phyloP scores from a whole-genome alignment of 208 protist genomes.

The Trichomonas tenax region DNA sequence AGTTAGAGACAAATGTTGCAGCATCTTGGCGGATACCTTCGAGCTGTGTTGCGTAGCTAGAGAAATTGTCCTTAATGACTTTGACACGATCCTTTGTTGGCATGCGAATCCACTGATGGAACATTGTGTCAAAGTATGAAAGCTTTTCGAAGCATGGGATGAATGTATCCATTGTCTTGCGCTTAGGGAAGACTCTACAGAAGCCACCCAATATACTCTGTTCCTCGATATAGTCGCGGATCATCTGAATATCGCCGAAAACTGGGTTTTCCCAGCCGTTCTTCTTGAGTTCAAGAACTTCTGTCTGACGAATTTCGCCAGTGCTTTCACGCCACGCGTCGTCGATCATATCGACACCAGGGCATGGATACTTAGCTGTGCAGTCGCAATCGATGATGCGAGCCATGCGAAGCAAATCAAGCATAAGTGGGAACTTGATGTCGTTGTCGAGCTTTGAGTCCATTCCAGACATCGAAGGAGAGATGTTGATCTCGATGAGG shows the following conservation, averaged over 20 bases:
- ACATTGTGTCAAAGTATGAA: neutral
- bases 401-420: neutral
- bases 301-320: neutral
- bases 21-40: neutral
- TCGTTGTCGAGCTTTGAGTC: neutral
- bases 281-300: neutral
- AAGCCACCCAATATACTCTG: neutral
- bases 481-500: slow-evolving; percentile 79
- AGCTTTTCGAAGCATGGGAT: neutral
- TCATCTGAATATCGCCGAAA: neutral
- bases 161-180: neutral
- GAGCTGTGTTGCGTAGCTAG: neutral
- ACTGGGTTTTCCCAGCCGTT: neutral
- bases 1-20: neutral
- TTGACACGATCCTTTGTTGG: neutral
- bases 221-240: neutral
- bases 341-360: neutral
- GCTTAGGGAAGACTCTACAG: neutral
- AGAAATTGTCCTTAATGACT: neutral
- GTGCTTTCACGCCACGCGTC: neutral
- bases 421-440: neutral
- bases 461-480: slow-evolving; percentile 24
- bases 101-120: neutral
- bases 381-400: neutral
- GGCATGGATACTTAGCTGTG: neutral